Base-by-base conservation (phyloP, 768 basidiomycete species). In the Hebeloma cylindrosporum region DNA sequence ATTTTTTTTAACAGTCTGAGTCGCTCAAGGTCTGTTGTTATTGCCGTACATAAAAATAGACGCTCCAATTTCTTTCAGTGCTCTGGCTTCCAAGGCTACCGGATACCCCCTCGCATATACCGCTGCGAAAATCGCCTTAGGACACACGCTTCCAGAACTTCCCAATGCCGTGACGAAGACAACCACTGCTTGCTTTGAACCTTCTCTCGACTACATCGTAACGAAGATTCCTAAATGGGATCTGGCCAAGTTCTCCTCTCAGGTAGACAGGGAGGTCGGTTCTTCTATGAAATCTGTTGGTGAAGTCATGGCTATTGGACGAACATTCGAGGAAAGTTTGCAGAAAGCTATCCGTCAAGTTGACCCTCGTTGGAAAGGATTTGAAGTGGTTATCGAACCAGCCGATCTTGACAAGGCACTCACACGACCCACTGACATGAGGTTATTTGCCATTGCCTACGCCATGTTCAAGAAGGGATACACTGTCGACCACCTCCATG, bases 151-250 rank as follows among this genome's bases (percentile, higher is more conserved):
- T 22, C 95, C 95, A 4, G 95, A 97, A 73, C 79, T 98, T 16
- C 95, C 95, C 10, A 99, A 99, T 65, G 94, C 96, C 29, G 96
- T 99, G 51, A 99, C 96, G 39, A 99, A 98, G 72, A 95, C 93
- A 3, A 99, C 96, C 1, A 98, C 96, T 7, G 96, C 96, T 2
- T 98, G 96, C 70, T 99, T 98, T 68, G 96, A 99, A 63, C 95
- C 96, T 18, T 95, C 94, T 6, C 77, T 99, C 32, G 96, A 99
- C 67, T 99, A 99, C 68, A 96, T 99, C 60, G 96, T 99, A 48
- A 96, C 93, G 37, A 99, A 99, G 71, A 98, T 99, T 52, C 96
- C 96, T 50, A 97, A 97, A 66, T 98, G 96, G 95, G 96, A 99
- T 70, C 74, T 99, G 44, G 93, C 94, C 53, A 99, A 99, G 68